phyloP scores from a whole-genome alignment of 2,329 filamentous ascomycete genomes.

The Botrytis squamosa region DNA sequence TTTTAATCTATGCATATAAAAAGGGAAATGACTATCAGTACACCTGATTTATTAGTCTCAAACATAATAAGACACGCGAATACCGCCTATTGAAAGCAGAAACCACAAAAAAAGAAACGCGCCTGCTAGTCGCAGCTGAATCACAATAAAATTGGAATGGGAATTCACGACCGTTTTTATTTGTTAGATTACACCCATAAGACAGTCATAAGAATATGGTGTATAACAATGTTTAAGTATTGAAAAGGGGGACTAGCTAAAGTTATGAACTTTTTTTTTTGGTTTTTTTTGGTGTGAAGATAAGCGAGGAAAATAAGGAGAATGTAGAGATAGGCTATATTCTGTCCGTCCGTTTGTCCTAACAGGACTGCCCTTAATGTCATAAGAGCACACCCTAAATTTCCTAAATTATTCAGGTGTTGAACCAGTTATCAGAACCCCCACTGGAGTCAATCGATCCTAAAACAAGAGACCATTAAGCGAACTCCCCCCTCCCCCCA shows the following conservation, averaged over 20 bases:
- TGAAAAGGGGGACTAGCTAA: neutral
- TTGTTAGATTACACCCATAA: too few species aligned
- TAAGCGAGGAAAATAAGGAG: neutral
- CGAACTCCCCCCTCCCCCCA: too few species aligned
- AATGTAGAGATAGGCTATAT: neutral
- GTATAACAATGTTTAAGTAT: neutral
- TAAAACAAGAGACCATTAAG: neutral
- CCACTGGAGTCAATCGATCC: neutral
- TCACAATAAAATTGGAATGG: neutral
- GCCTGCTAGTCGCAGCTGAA: neutral
- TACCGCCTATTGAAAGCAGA: neutral
- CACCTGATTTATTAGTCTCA: too few species aligned
- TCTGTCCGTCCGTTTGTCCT: neutral
- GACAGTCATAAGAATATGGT: neutral
- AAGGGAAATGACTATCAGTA: too few species aligned
- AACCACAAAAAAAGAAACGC: neutral
- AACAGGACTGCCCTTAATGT: accelerated
- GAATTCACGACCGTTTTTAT: too few species aligned
- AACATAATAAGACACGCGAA: neutral
- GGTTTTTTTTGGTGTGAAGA: neutral
- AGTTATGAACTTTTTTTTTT: neutral
- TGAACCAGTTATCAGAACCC: neutral
- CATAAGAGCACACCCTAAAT: neutral
- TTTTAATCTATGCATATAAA: too few species aligned
- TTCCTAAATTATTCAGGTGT: neutral